These are phyloP conservation scores for Daldinia loculata DNA, from an alignment of 495 filamentous ascomycete genomes.

Conservation along the genomic window DNA sequence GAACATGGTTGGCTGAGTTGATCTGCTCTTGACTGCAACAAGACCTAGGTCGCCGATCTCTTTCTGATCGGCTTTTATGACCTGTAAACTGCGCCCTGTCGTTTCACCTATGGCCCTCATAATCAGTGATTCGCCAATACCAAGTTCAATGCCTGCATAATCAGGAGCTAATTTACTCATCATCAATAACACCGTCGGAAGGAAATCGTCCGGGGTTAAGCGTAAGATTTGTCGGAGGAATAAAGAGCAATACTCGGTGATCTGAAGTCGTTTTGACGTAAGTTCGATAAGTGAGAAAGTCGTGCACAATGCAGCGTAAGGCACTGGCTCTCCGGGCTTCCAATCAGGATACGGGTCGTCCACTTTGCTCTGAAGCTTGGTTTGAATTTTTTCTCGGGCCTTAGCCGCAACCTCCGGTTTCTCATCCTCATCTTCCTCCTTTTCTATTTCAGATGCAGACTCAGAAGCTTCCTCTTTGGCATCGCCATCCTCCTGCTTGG, in stretches of 20 bases:
- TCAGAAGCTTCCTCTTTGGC: conserved; percentile 61
- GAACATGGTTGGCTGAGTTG: conserved; percentile 96
- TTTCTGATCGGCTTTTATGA: conserved; percentile 93
- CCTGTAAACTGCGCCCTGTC: conserved; percentile 83
- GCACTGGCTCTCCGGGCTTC: conserved; percentile 85
- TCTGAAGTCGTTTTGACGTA: conserved; percentile 88
- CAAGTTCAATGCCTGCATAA: conserved; percentile 93
- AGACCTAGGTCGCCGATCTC: conserved; percentile 95
- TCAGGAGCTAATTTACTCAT: conserved; percentile 97
- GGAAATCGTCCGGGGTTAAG: conserved; percentile 85
- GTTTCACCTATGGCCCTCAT: conserved; percentile 98
- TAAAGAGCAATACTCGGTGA: conserved; percentile 84
- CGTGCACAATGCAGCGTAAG: conserved; percentile 92
- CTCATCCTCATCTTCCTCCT: conserved; percentile 71
- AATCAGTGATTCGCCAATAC: conserved; percentile 95
- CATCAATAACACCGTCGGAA: conserved; percentile 91
- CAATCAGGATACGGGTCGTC: conserved; percentile 95
- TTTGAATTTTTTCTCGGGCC: conserved; percentile 84
- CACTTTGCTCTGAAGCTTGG: conserved; percentile 66
- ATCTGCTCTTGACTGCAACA: conserved; percentile 92
- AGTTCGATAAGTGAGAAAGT: conserved; percentile 94
- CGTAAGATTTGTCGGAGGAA: conserved; percentile 93
- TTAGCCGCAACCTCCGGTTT: conserved; percentile 79
- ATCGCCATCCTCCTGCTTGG: conserved; percentile 41
- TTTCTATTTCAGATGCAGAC: conserved; percentile 60